Percentiles rank a stretch among this genome's conserved stretches.
Conservation (phyloP, 1,284 basidiomycete genomes). For the Tilletia indica region DNA sequence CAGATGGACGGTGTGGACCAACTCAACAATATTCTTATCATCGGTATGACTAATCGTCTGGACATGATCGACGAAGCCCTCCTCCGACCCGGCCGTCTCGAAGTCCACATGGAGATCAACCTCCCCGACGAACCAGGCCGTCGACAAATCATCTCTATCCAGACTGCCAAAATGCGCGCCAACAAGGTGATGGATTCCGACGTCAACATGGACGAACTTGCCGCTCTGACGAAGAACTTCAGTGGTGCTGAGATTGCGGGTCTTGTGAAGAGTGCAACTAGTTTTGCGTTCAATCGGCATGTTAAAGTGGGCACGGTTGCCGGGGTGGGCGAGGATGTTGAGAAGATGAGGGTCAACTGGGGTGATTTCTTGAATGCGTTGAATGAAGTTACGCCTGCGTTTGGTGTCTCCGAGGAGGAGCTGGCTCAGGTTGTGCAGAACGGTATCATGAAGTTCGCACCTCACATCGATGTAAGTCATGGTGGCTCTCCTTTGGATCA, state of each 20-base stretch:
- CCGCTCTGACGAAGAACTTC: slow-evolving; percentile 89
- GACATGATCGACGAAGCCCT: slow-evolving; percentile 99
- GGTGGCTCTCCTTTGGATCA: slow-evolving; percentile 19
- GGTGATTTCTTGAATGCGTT: slow-evolving; percentile 86
- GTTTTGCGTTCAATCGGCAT: slow-evolving; percentile 95
- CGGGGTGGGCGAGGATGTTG: slow-evolving; percentile 91
- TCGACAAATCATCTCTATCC: slow-evolving; percentile 89
- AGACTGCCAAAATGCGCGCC: slow-evolving; percentile 87
- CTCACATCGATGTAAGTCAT: slow-evolving; percentile 67
- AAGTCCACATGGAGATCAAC: slow-evolving; percentile 99
- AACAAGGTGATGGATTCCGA: slow-evolving; percentile 88
- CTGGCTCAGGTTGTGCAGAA: slow-evolving; percentile 90
- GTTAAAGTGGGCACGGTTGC: slow-evolving; percentile 97
- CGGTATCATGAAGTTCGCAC: slow-evolving; percentile 88
- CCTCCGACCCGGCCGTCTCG: slow-evolving; percentile 93
- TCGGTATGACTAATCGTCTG: slow-evolving; percentile 97
- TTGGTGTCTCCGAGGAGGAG: slow-evolving; percentile 97
- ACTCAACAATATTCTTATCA: slow-evolving; percentile 98
- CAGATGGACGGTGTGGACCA: slow-evolving; percentile 98
- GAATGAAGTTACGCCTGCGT: slow-evolving; percentile 93
- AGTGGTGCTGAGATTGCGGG: slow-evolving; percentile 95
- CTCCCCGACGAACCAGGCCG: slow-evolving; percentile 92
- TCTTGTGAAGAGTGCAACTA: slow-evolving; percentile 94
- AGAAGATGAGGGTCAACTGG: slow-evolving; percentile 83
- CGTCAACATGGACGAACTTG: slow-evolving; percentile 82